These are phyloP conservation scores for Mercurialis annua DNA, from an alignment of 345 rosid species.

Conservation along the genomic window DNA sequence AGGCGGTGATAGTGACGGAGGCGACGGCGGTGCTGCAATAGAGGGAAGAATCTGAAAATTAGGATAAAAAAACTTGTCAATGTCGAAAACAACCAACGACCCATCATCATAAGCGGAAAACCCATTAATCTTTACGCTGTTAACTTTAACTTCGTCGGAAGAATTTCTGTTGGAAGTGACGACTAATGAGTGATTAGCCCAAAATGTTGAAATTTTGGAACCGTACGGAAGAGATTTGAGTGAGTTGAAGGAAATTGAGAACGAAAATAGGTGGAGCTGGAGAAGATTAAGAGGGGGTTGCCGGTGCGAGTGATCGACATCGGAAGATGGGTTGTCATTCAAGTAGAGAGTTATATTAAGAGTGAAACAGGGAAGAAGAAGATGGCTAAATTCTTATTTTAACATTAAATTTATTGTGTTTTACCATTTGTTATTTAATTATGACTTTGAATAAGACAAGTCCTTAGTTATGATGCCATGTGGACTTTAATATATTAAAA, in stretches of 20 bases:
- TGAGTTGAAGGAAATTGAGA: constrained; percentile 7
- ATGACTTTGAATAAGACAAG: too few relatives aligned
- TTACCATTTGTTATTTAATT: too few relatives aligned
- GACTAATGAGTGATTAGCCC: constrained; percentile 21
- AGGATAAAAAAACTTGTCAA: constrained; percentile 29
- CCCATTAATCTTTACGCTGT: constrained; percentile 25
- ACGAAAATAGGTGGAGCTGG: constrained; percentile 34
- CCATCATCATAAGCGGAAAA: constrained; percentile 27
- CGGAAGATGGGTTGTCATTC: too few relatives aligned
- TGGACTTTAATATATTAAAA: too few relatives aligned
- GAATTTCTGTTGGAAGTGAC: constrained; percentile 24
- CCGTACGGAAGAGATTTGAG: constrained; percentile 29
- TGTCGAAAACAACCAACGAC: constrained; percentile 25
- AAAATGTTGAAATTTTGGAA: constrained; percentile 35
- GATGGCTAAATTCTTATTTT: too few relatives aligned
- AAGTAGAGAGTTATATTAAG: too few relatives aligned
- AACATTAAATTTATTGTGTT: too few relatives aligned
- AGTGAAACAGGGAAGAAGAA: too few relatives aligned
- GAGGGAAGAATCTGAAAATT: constrained; percentile 3
- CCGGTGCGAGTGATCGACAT: constrained; percentile 20
- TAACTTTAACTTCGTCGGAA: constrained; percentile 11
- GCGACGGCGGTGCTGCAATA: too few relatives aligned
- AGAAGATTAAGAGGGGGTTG: constrained; percentile 38
- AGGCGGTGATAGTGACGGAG: not conserved
- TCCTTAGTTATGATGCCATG: too few relatives aligned